Conservation (phyloP, 2,329 filamentous ascomycete species). For the Diaporthe humulicola region DNA sequence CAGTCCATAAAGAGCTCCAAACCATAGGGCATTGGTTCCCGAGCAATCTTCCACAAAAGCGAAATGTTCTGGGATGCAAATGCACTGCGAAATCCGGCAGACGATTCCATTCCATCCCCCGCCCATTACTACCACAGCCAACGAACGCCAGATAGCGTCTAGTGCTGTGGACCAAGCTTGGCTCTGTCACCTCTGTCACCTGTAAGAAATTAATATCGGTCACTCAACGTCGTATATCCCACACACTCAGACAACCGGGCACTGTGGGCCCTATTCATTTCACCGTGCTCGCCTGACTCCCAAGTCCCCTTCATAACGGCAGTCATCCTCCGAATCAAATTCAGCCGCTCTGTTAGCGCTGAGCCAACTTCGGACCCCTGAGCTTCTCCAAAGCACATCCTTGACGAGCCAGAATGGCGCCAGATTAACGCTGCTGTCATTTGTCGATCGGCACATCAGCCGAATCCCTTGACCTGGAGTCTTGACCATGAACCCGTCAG, state of each 20-base stretch:
- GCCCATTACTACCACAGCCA: no score
- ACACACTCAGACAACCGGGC: not conserved
- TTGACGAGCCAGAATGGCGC: not conserved
- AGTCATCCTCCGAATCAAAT: slow-evolving; percentile 34
- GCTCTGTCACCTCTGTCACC: slow-evolving; percentile 1
- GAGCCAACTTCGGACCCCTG: not conserved
- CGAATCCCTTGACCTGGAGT: not conserved
- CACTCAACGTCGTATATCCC: not conserved
- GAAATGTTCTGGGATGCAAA: not conserved
- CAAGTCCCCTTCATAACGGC: slow-evolving; percentile 18
- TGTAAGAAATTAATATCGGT: slow-evolving; percentile 14
- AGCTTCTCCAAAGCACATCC: not conserved
- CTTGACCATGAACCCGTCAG: not conserved
- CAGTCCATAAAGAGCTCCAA: not conserved
- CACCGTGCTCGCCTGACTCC: not conserved
- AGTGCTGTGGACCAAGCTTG: not conserved
- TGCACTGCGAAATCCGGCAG: not conserved
- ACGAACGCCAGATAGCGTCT: not conserved
- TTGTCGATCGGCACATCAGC: slow-evolving; percentile 31
- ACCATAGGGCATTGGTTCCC: rapidly evolving
- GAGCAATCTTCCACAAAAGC: no score
- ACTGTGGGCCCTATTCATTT: not conserved
- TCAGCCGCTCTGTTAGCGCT: slow-evolving; percentile 31
- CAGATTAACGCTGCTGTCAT: slow-evolving; percentile 9
- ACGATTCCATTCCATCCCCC: not conserved